These are phyloP conservation scores for Ascochyta pisi DNA, from an alignment of 2,329 filamentous ascomycete species.

Conservation along the genomic window DNA sequence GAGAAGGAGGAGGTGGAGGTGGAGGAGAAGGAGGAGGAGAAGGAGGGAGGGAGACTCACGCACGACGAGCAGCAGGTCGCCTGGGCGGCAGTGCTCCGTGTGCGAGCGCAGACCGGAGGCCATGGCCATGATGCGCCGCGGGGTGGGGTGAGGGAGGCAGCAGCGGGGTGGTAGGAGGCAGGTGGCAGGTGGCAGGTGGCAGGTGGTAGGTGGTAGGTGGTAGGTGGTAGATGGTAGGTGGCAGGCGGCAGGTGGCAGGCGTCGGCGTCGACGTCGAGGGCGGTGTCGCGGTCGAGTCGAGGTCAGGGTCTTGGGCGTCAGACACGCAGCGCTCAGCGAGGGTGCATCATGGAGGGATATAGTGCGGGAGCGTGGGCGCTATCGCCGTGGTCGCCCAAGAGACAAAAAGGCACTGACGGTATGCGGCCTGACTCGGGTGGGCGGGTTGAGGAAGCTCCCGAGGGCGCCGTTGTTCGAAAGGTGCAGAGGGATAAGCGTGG, in stretches of 20 bases:
- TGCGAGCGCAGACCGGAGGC: slow-evolving; percentile 35
- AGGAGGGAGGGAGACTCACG: slow-evolving; percentile 60
- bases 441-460: slow-evolving; percentile 8
- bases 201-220: neutral
- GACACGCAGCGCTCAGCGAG: slow-evolving; percentile 14
- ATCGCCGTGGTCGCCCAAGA: slow-evolving; percentile 9
- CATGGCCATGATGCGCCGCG: slow-evolving; percentile 31
- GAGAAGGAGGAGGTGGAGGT: neutral
- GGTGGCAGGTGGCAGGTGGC: neutral
- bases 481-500: slow-evolving; percentile 1
- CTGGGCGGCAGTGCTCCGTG: slow-evolving; percentile 62
- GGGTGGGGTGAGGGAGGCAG: neutral
- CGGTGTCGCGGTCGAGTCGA: neutral
- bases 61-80: slow-evolving; percentile 73
- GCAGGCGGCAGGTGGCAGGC: neutral
- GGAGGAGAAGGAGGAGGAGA: neutral
- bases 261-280: no score
- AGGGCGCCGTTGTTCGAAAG: slow-evolving; percentile 15
- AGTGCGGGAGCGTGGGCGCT: slow-evolving; percentile 12
- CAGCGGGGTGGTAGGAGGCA: neutral
- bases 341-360: slow-evolving; percentile 11
- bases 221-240: neutral
- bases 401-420: neutral
- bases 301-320: slow-evolving; percentile 1
- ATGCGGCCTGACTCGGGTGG: slow-evolving; percentile 8